Percentiles rank a stretch among this genome's conserved stretches.
phyloP scores from a whole-genome alignment of 345 rosid species.

The Xanthoceras sorbifolium region DNA sequence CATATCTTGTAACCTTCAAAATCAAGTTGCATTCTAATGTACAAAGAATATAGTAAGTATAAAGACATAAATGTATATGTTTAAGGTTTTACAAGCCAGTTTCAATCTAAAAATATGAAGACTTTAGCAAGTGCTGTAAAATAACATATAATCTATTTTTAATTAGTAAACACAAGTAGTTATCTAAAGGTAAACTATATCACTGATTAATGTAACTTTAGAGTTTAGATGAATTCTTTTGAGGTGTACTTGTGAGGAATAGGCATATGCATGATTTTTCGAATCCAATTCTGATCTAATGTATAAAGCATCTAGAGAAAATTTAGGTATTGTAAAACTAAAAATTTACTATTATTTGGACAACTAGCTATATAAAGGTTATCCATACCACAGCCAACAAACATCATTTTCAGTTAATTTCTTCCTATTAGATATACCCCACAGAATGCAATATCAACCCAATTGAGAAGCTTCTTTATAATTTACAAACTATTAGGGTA shows the following conservation, averaged over 20 bases:
- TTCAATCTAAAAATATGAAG: neutral
- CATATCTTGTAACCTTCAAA: neutral
- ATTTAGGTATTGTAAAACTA: neutral
- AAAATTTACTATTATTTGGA: too few species aligned
- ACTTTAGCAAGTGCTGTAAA: neutral
- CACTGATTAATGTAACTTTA: neutral
- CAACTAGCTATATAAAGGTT: neutral
- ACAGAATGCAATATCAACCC: neutral
- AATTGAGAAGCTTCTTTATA: neutral
- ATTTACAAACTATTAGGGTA: neutral
- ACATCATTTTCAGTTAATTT: neutral
- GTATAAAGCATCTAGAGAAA: too few species aligned
- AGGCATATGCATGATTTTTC: neutral
- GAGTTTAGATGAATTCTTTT: neutral
- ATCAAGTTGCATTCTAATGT: slow-evolving; percentile 13
- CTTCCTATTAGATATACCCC: neutral
- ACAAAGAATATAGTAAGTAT: neutral
- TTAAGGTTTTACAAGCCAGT: neutral
- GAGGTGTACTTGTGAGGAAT: neutral
- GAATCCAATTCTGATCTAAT: neutral
- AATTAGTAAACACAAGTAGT: neutral
- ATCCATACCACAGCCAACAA: neutral
- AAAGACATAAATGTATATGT: neutral
- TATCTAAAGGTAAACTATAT: neutral
- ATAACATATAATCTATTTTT: neutral